Base-by-base conservation (phyloP, 768 basidiomycete species). In the Suillus hirtellus region DNA sequence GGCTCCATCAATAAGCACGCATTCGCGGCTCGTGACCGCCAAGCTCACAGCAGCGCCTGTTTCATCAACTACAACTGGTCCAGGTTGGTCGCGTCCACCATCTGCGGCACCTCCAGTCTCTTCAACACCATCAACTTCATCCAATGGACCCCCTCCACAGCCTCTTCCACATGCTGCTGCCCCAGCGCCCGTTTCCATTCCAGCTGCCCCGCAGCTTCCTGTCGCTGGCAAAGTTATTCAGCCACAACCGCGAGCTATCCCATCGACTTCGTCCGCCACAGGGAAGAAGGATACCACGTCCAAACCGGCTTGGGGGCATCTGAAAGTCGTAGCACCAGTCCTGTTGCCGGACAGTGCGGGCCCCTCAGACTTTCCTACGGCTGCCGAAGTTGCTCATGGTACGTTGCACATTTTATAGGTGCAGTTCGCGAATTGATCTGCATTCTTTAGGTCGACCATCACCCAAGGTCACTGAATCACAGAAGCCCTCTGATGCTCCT, bases 341-440 rank as follows among this genome's bases (percentile, higher is more conserved):
- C 62, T 77, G 53, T 78, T 81, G 19, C 72, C 77, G 3, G 84
- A 87, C 50, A 74, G 78, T 58, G 74, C 78, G 27, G 75, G 77
- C 50, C 75, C 79, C 44, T 84, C 79, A 62, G 96, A 99, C 66
- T 99, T 99, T 72, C 97, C 97, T 8, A 99, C 97, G 6, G 95
- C 96, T 53, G 94, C 93, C 43, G 97, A 99, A 79, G 94, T 95
- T 50, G 93, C 93, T 8, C 89, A 89, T 79, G 89, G 93, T 89
- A 68, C 69, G 85, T 79, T 24, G 42, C 60, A 60, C 60, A 69
- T 73, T 38, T 60, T 37, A n/a, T 59, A 61, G 49, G 46, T 53
- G 52, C 59, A 58, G 38, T 46, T 52, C 59, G 54, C n/a, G 15
- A 60, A 60, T 19, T 54, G 24, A 58, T 58, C 27, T 42, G 3